phyloP scores from a whole-genome alignment of 2,329 filamentous ascomycete species.

The Colletotrichum sp. region DNA sequence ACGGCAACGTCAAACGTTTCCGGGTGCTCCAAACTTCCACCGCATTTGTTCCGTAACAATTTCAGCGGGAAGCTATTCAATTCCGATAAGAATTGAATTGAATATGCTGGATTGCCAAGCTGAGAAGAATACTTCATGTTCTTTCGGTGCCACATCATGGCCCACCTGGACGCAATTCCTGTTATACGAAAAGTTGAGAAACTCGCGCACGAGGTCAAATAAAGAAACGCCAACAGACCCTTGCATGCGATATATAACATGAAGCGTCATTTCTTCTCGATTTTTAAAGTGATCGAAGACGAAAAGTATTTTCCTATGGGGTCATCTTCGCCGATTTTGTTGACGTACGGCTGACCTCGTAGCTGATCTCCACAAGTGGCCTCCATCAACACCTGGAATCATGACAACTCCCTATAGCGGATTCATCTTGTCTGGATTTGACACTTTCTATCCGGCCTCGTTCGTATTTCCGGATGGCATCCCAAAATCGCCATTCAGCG shows the following conservation, averaged over 20 bases:
- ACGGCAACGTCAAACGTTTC: neutral
- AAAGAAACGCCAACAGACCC: neutral
- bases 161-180: neutral
- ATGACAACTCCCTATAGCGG: neutral
- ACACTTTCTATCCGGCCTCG: neutral
- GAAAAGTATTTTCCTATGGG: too few relatives aligned
- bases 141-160: neutral
- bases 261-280: neutral
- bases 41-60: neutral
- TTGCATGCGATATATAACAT: neutral
- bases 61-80: neutral
- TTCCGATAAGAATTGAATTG: neutral
- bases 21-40: neutral
- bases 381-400: neutral
- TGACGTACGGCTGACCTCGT: neutral
- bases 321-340: neutral
- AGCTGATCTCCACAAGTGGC: neutral
- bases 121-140: neutral
- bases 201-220: neutral
- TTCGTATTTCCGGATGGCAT: neutral
- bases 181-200: neutral
- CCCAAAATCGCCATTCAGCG: neutral
- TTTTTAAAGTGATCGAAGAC: too few relatives aligned
- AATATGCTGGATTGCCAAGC: neutral
- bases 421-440: neutral